Conservation (phyloP, 192 early-diverging fungal genomes). For the Dimargaris cristalligena region DNA sequence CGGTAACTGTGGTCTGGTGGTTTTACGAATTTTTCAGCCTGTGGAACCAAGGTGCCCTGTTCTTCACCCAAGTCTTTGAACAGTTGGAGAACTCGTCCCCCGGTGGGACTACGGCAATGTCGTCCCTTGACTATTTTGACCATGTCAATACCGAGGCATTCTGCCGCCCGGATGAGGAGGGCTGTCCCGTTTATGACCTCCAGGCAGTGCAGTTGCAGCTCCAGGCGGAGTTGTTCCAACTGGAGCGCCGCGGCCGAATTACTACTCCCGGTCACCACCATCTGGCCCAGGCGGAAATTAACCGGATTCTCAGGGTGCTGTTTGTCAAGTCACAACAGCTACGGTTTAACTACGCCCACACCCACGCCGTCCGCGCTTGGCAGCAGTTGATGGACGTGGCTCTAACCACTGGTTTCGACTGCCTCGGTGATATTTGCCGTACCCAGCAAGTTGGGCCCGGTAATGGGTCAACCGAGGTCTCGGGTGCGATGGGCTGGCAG, state of each 20-base stretch:
- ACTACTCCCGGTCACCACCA: conserved; percentile 26
- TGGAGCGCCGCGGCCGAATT: conserved; percentile 28
- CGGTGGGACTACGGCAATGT: background rate
- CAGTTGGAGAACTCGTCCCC: background rate
- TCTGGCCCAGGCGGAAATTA: conserved; percentile 34
- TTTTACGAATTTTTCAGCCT: conserved; percentile 2
- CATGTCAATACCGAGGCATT: conserved; percentile 30
- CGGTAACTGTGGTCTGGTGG: conserved; percentile 2
- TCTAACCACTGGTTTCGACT: conserved; percentile 42
- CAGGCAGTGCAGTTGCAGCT: conserved; percentile 45
- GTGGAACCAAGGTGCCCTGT: background rate
- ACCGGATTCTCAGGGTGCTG: conserved; percentile 38
- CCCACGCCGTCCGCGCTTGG: conserved; percentile 65
- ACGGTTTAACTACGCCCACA: conserved; percentile 48
- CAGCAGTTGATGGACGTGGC: conserved; percentile 58
- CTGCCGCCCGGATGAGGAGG: conserved; percentile 32
- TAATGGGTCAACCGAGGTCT: too few species aligned
- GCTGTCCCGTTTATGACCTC: conserved; percentile 50
- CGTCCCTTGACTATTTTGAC: background rate
- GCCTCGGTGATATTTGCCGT: conserved; percentile 18
- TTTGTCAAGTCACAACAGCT: conserved; percentile 56
- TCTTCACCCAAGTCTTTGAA: background rate
- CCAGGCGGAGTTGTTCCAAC: conserved; percentile 20
- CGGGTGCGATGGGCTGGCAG: too few species aligned
- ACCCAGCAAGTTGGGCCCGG: too few species aligned